A percentile compares a stretch with the other conserved stretches of the same genome.
Evolutionary conservation across 2,329 filamentous ascomycete genomes (phyloP).

Genomic region (Xenosphaeropsis pyriputrescens): DNA sequence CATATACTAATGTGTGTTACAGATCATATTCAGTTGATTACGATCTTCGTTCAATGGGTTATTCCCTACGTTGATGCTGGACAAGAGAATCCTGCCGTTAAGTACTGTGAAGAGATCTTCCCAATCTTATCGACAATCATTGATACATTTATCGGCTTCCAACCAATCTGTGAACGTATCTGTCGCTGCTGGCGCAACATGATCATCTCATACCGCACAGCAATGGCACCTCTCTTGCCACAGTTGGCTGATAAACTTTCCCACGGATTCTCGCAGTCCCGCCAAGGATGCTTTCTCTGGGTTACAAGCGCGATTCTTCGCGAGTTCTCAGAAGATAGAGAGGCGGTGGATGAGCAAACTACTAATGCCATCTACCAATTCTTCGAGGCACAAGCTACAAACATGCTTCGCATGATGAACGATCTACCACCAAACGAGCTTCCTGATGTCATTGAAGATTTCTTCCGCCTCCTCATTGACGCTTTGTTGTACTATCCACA

Average conservation of each 20-base stretch:
- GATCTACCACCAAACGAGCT: slow-evolving; percentile 52
- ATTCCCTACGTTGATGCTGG: slow-evolving; percentile 59
- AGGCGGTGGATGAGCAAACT: slow-evolving; percentile 69
- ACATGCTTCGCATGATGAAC: slow-evolving; percentile 79
- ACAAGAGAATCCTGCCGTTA: slow-evolving; percentile 77
- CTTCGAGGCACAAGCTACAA: slow-evolving; percentile 84
- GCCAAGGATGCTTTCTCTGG: slow-evolving; percentile 97
- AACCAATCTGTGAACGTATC: slow-evolving; percentile 82
- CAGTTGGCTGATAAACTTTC: slow-evolving; percentile 81
- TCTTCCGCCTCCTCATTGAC: slow-evolving; percentile 85
- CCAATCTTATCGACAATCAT: slow-evolving; percentile 75
- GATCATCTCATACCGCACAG: slow-evolving; percentile 87
- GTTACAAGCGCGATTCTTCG: slow-evolving; percentile 88
- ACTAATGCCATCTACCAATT: slow-evolving; percentile 84
- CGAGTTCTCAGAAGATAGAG: slow-evolving; percentile 84
- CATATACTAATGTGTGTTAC: neutral
- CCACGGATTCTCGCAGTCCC: slow-evolving; percentile 67
- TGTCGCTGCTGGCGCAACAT: slow-evolving; percentile 95
- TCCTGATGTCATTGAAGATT: slow-evolving; percentile 51
- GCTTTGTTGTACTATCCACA: slow-evolving; percentile 86
- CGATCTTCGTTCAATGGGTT: slow-evolving; percentile 69
- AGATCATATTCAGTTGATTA: slow-evolving; percentile 87
- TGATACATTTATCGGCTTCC: slow-evolving; percentile 73
- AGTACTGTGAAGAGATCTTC: slow-evolving; percentile 92
- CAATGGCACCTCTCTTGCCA: slow-evolving; percentile 72